Base-by-base conservation (phyloP, 192 early-diverging fungal genomes). In the Mortierella antarctica region DNA sequence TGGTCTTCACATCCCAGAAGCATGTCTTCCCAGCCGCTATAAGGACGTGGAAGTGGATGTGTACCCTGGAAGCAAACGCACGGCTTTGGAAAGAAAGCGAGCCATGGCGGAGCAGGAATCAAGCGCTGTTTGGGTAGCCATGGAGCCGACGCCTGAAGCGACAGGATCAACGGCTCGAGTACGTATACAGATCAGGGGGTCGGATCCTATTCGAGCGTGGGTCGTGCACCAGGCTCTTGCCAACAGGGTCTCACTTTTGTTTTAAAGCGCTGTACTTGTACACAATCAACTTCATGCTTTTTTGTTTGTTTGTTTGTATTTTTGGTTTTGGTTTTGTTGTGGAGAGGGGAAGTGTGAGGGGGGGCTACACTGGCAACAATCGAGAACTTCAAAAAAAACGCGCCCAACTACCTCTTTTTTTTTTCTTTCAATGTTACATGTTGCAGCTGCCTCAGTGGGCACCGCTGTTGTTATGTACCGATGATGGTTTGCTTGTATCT, bases 151-250 rank as follows among this genome's bases (percentile, higher is more conserved):
- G 39, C 48, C 15, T 41, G 42, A 64, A 49, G 48, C 11, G 9
- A 31, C 49, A 11, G 46, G 56, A 10, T 4, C 51, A 48, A 17
- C 40, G 2, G 53, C 48, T 13, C 54, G 23, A 47, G 68, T 47
- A 4, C 45, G 42, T 11, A 46, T 77, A 6, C 20, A 57, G 1
- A 51, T 78, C 21, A 52, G 31, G 44, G 68, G 74, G 6, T 42
- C 49, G 18, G 74, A 78, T 46, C 67, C 50, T 9, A 21, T 23
- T 9, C 15, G 74, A 23, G 42, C 50, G 1, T 1, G 45, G 20
- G 47, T n/a, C 6, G 67, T 78, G 40, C 56, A 65, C 39, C 46
- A 69, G 21, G 74, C 67, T 1, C 10, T 78, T 14, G 44, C 58
- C 23, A 64, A n/a, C 23, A 62, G 74, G 15, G 41, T 78, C 9